Evolutionary conservation across 2,329 filamentous ascomycete genomes (phyloP).

Genomic region (Knufia fluminis): DNA sequence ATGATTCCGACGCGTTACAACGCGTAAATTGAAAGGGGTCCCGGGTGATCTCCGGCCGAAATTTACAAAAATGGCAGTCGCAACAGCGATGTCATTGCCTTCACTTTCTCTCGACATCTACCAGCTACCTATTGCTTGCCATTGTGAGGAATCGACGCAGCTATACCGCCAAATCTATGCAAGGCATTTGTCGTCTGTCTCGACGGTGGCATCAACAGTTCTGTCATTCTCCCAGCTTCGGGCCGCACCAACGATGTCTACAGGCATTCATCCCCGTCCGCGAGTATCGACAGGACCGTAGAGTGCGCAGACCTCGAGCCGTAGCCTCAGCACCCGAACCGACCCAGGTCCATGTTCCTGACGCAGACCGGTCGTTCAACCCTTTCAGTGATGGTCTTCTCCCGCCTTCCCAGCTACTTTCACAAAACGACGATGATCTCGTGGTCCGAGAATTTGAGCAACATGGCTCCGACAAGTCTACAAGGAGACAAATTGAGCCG

Average conservation of each 20-base stretch:
- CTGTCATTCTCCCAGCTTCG: slow-evolving; percentile 20
- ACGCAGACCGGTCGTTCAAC: neutral
- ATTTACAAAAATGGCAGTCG: neutral
- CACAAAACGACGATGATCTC: slow-evolving; percentile 24
- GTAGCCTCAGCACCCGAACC: neutral
- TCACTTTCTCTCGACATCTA: neutral
- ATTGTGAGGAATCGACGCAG: neutral
- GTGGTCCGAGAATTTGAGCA: slow-evolving; percentile 38
- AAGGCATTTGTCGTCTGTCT: slow-evolving; percentile 21
- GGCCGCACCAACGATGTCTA: slow-evolving; percentile 19
- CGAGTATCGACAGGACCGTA: slow-evolving; percentile 16
- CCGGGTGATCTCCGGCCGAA: neutral
- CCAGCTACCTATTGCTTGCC: too few relatives aligned
- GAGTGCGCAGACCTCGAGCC: slow-evolving; percentile 9
- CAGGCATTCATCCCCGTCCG: slow-evolving; percentile 18
- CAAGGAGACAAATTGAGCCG: slow-evolving; percentile 30
- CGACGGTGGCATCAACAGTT: slow-evolving; percentile 25
- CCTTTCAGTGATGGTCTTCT: neutral
- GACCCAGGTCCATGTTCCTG: neutral
- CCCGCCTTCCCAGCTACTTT: slow-evolving; percentile 4
- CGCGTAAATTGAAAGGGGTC: slow-evolving; percentile 7
- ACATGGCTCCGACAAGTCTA: slow-evolving; percentile 29
- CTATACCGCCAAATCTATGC: slow-evolving; percentile 14
- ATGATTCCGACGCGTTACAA: neutral
- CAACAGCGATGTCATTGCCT: neutral